Conservation (phyloP, 2,329 filamentous ascomycete genomes). For the Penicillium janthinellum region DNA sequence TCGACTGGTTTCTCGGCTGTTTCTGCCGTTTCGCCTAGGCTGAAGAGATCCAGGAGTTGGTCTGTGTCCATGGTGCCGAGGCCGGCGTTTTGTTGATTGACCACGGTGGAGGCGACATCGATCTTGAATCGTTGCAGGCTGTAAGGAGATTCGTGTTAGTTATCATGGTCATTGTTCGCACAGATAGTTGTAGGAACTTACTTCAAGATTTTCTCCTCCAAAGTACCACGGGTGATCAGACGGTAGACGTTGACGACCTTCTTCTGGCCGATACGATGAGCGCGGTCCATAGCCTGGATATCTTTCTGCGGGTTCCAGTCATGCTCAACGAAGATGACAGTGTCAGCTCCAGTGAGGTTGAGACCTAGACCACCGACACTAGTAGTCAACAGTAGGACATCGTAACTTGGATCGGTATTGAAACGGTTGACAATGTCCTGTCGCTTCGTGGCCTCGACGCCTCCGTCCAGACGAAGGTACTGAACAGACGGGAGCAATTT, state of each 20-base stretch:
- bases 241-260: slow-evolving; percentile 99
- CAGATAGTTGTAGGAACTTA: slow-evolving; percentile 45
- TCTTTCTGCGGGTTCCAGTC: slow-evolving; percentile 99
- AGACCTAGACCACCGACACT: slow-evolving; percentile 92
- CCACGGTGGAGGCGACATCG: slow-evolving; percentile 94
- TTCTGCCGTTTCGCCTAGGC: slow-evolving; percentile 70
- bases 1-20: slow-evolving; percentile 62
- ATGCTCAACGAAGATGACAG: slow-evolving; percentile 98
- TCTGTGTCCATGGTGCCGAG: slow-evolving; percentile 97
- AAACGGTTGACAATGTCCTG: slow-evolving; percentile 99
- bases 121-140: slow-evolving; percentile 99
- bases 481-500: slow-evolving; percentile 90
- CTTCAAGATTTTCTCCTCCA: slow-evolving; percentile 97
- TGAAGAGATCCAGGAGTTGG: slow-evolving; percentile 96
- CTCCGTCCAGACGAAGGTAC: slow-evolving; percentile 89
- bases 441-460: slow-evolving; percentile 86
- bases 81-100: slow-evolving; percentile 98
- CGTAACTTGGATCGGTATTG: slow-evolving; percentile 96
- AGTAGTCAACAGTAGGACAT: slow-evolving; percentile 89
- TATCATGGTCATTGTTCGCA: neutral
- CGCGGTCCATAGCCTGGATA: slow-evolving; percentile 97
- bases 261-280: slow-evolving; percentile 97
- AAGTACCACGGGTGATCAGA: slow-evolving; percentile 88
- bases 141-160: slow-evolving; percentile 23
- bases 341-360: slow-evolving; percentile 95